Percentiles rank a stretch among this genome's conserved stretches.
Conservation (phyloP, 352 stramenopile genomes). For the Pythium phragmitis region DNA sequence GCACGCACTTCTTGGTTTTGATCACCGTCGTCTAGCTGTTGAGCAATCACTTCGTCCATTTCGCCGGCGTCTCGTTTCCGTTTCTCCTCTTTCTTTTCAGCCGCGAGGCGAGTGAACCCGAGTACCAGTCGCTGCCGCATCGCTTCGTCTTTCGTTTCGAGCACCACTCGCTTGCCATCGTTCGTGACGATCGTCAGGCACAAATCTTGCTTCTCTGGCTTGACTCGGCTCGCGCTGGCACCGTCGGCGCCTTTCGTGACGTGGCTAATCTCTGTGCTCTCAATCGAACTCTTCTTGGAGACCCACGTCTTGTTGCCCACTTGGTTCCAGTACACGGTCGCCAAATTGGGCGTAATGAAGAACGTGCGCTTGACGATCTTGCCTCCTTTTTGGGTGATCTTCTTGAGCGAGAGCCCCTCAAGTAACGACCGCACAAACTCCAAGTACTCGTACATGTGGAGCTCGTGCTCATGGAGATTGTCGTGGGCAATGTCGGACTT, state of each 20-base stretch:
- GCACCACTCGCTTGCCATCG: conserved; percentile 47
- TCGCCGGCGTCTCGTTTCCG: conserved; percentile 26
- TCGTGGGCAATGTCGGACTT: conserved; percentile 65
- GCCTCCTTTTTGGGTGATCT: conserved; percentile 60
- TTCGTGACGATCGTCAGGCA: conserved; percentile 50
- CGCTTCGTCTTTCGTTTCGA: conserved; percentile 51
- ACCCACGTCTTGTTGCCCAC: conserved; percentile 42
- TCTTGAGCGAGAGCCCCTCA: conserved; percentile 58
- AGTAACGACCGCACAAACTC: conserved; percentile 67
- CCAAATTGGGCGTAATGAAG: conserved; percentile 51
- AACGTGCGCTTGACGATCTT: conserved; percentile 63
- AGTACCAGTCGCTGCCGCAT: conserved; percentile 46
- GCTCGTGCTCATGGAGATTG: conserved; percentile 57
- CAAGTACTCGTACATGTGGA: conserved; percentile 68
- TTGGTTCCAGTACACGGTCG: conserved; percentile 56
- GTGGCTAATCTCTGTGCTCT: conserved; percentile 37
- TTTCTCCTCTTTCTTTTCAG: conserved; percentile 41
- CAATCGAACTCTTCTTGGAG: conserved; percentile 52
- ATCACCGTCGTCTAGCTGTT: neutral
- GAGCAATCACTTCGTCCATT: neutral
- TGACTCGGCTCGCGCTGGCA: conserved; percentile 13
- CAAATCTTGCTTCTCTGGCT: conserved; percentile 31
- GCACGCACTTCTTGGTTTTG: neutral
- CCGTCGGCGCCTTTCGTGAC: conserved; percentile 51
- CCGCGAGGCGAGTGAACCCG: conserved; percentile 47